Evolutionary conservation across 345 rosid species (phyloP), one percentile per base, ranked within the genome.

Genomic region (Corchorus capsularis): DNA sequence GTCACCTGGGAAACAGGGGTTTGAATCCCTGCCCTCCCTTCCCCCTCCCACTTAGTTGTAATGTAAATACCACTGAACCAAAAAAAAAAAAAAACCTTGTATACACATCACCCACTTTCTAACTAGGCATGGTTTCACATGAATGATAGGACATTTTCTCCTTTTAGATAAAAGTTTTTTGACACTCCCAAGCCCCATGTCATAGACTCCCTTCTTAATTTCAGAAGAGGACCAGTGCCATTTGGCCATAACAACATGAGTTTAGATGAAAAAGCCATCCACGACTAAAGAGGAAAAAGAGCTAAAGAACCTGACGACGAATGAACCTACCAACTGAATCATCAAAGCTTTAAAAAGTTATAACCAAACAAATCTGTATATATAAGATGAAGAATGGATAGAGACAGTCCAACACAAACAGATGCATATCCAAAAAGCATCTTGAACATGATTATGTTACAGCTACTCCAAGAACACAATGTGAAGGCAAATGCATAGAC

Each of bases 401-500:
- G 27, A 27, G 27, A 27, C 11, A 68, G 43, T n/a, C n/a, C 27
- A 27, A 27, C 22, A 8, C 37, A 41, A 0, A 12, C 41, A 50
- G 6, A 69, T 49, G 37, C n/a, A 49, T 34, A 16, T 16, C 6
- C 2, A 49, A 27, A 69, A 50, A 45, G 16, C 16, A 16, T 15
- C 59, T 32, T 50, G 27, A 34, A 10, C 60, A 17, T 69, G 60
- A 15, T 32, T 69, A 16, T 50, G 73, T 12, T 16, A 32, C 8
- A 50, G 73, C 19, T 16, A 32, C 8, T 69, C 8, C 8, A 32
- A 8, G 16, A 34, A 52, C 61, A 69, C 19, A 45, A 46, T 20
- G 45, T 20, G 71, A 45, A 66, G 71, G 59, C 14, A 69, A 50
- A 50, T 32, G 45, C 72, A 50, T 8, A 32, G 13, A 69, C 59